Conservation (phyloP, 2,329 filamentous ascomycete species). For the Aspergillus ruber region DNA sequence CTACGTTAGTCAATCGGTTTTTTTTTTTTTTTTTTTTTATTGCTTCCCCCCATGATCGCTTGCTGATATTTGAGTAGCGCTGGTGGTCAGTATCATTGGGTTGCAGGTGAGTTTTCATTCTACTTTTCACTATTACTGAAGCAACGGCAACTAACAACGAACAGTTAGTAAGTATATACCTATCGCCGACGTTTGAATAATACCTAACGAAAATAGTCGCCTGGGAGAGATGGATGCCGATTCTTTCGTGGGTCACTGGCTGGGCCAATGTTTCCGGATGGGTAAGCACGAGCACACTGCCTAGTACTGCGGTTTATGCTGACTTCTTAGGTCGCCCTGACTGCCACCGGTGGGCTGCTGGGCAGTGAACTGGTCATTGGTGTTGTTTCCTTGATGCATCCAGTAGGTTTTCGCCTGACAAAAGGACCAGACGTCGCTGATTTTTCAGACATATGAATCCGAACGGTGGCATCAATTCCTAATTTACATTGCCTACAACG, state of each 20-base stretch:
- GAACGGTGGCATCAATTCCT: conserved; percentile 67
- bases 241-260: conserved; percentile 63
- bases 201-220: conserved; percentile 38
- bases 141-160: no score
- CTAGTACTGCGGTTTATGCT: conserved; percentile 7
- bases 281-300: conserved; percentile 36
- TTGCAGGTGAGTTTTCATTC: conserved; percentile 43
- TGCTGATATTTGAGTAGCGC: conserved; percentile 23
- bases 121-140: no score
- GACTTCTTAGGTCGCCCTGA: conserved; percentile 45
- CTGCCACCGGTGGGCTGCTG: conserved; percentile 61
- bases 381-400: conserved; percentile 56
- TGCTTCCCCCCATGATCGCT: no score
- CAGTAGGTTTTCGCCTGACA: conserved; percentile 22
- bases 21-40: no score
- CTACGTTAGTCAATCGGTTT: conserved; percentile 28
- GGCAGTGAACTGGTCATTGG: conserved; percentile 62
- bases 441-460: conserved; percentile 41
- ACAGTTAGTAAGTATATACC: conserved; percentile 33
- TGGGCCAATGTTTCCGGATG: conserved; percentile 66
- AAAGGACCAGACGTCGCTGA: not conserved
- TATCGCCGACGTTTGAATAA: not conserved
- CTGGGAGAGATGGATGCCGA: conserved; percentile 54
- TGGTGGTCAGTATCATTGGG: conserved; percentile 65
- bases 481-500: conserved; percentile 61